A percentile compares a stretch with the other conserved stretches of the same genome.
These are phyloP conservation scores for Trypanosoma cruzi DNA, from an alignment of 208 protist genomes.

Conservation along the genomic window DNA sequence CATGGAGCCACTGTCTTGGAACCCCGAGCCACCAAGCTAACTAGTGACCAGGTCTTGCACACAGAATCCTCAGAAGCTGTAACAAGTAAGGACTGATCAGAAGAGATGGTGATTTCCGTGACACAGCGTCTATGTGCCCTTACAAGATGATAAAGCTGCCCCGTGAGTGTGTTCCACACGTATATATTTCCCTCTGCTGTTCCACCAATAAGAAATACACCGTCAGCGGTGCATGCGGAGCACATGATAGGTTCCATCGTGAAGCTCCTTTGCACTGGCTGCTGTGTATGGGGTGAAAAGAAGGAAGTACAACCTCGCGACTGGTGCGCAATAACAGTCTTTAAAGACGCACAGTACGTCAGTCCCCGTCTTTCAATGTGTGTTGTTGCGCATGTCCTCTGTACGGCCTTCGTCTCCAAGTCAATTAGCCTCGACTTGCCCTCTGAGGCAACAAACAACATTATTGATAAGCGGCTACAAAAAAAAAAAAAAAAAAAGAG, in stretches of 20 bases:
- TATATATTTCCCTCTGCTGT: conserved; percentile 59
- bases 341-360: conserved; percentile 44
- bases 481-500: conserved; percentile 17
- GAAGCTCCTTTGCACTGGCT: conserved; percentile 74
- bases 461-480: conserved; percentile 22
- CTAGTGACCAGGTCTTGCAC: conserved; percentile 73
- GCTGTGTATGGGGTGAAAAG: conserved; percentile 61
- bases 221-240: conserved; percentile 53
- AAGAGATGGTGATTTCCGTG: conserved; percentile 55
- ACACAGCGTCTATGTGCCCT: conserved; percentile 63
- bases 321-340: conserved; percentile 54
- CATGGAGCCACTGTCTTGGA: conserved; percentile 28
- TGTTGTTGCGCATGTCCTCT: conserved; percentile 54
- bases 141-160: conserved; percentile 66
- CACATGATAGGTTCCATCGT: conserved; percentile 58
- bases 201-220: conserved; percentile 69
- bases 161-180: conserved; percentile 70
- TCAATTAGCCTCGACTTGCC: conserved; percentile 56
- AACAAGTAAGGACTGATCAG: conserved; percentile 57
- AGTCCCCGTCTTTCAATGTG: conserved; percentile 34
- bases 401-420: conserved; percentile 42
- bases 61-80: conserved; percentile 78
- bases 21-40: conserved; percentile 34
- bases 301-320: conserved; percentile 54
- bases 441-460: conserved; percentile 75